Evolutionary conservation across 1,284 basidiomycete genomes (phyloP).

Genomic region (Cryptococcus amylolentus): DNA sequence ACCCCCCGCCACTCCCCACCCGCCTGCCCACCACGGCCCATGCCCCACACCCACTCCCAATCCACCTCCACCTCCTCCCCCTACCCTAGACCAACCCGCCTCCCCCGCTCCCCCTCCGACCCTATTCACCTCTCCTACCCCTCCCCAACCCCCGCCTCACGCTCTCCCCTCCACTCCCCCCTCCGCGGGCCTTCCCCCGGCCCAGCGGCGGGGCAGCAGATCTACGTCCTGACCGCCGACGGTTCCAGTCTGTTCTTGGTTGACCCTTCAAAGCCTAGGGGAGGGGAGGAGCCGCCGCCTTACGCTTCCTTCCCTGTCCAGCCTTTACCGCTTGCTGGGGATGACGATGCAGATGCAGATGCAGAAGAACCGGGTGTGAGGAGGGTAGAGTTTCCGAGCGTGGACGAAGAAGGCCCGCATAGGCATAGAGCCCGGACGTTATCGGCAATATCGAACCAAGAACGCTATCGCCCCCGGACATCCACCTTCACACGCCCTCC

Average conservation of each 20-base stretch:
- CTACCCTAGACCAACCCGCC: slow-evolving; percentile 14
- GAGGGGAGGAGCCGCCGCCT: slow-evolving; percentile 40
- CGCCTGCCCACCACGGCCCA: slow-evolving; percentile 31
- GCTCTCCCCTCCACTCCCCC: not conserved
- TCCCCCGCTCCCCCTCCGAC: slow-evolving; percentile 19
- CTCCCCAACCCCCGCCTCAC: not conserved
- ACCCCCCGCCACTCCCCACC: slow-evolving; percentile 16
- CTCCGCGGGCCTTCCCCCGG: not conserved
- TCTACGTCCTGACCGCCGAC: slow-evolving; percentile 47
- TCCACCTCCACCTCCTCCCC: not conserved
- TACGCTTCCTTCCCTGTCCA: slow-evolving; percentile 28
- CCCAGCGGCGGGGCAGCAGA: slow-evolving; percentile 15
- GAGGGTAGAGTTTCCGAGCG: not conserved
- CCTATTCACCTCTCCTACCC: slow-evolving; percentile 7
- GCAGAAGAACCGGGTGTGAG: not conserved
- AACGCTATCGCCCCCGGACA: slow-evolving; percentile 8
- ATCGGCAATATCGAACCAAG: slow-evolving; percentile 7
- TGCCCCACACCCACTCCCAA: slow-evolving; percentile 2
- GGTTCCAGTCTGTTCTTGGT: slow-evolving; percentile 39
- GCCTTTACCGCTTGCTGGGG: not conserved
- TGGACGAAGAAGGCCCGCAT: not conserved
- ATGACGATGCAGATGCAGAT: not conserved
- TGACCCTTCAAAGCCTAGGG: slow-evolving; percentile 30
- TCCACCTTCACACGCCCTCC: slow-evolving; percentile 4
- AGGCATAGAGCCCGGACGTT: slow-evolving; percentile 25